Conservation (phyloP, 208 protist species). For the Trypanosoma platydactyli region DNA sequence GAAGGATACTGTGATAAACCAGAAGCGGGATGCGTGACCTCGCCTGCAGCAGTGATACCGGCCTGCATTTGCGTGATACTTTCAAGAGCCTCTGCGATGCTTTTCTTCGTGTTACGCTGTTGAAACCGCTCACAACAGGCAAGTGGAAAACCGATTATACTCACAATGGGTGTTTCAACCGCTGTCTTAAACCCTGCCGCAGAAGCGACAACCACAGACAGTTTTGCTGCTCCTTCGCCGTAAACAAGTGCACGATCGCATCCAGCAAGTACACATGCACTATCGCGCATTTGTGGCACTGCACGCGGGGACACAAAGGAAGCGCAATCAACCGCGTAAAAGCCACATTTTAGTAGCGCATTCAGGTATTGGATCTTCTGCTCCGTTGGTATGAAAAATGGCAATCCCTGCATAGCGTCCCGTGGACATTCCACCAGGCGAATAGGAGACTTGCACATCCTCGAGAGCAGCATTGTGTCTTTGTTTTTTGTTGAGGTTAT, state of each 20-base stretch:
- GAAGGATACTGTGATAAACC: not conserved
- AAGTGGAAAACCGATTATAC: constrained; percentile 41
- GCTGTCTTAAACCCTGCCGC: constrained; percentile 24
- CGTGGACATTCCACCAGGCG: constrained; percentile 42
- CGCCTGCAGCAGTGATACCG: constrained; percentile 8
- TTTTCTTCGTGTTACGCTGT: constrained; percentile 34
- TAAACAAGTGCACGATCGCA: constrained; percentile 14
- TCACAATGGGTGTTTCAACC: constrained; percentile 22
- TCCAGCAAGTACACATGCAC: constrained; percentile 31
- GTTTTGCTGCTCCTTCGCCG: constrained; percentile 14
- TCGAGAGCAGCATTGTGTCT: constrained; percentile 6
- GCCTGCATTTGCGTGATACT: constrained; percentile 24
- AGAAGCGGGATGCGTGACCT: not conserved
- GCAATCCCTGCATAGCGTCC: constrained; percentile 45
- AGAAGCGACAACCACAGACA: constrained; percentile 39
- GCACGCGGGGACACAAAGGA: constrained; percentile 43
- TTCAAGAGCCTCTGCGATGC: constrained; percentile 23
- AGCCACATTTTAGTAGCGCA: constrained; percentile 33
- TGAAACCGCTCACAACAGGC: constrained; percentile 37
- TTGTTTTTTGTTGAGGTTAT: not conserved
- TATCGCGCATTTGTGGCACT: constrained; percentile 48
- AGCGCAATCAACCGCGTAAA: constrained; percentile 40
- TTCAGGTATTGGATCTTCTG: constrained; percentile 44
- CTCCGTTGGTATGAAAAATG: constrained; percentile 35
- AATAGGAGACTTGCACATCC: constrained; percentile 14